These are phyloP conservation scores for Diutina ranongensis DNA, from an alignment of 1,139 yeast species.

Conservation along the genomic window DNA sequence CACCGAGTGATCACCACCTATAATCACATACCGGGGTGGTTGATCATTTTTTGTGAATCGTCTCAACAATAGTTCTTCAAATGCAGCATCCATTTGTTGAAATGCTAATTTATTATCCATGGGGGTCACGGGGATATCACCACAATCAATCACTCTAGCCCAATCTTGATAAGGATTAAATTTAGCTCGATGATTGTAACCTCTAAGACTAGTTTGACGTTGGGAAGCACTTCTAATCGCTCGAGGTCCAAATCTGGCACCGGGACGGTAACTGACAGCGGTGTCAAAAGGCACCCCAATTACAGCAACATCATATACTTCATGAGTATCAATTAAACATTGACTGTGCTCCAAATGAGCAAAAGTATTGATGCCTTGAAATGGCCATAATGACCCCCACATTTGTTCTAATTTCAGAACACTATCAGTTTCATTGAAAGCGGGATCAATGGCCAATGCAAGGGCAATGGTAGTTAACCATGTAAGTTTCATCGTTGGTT, in stretches of 20 bases:
- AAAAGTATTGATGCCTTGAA: slow-evolving; percentile 60
- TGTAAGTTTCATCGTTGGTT: background rate
- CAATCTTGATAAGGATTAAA: slow-evolving; percentile 55
- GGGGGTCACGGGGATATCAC: slow-evolving; percentile 73
- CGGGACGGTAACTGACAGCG: slow-evolving; percentile 61
- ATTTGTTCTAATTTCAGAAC: slow-evolving; percentile 17
- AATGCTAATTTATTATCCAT: slow-evolving; percentile 64
- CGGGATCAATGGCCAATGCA: background rate
- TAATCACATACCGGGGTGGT: slow-evolving; percentile 54
- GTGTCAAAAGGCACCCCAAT: slow-evolving; percentile 76
- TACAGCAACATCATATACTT: slow-evolving; percentile 49
- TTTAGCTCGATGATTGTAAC: slow-evolving; percentile 56
- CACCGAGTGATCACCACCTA: slow-evolving; percentile 75
- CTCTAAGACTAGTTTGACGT: slow-evolving; percentile 55
- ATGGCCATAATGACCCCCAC: slow-evolving; percentile 62
- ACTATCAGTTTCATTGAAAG: background rate
- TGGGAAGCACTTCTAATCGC: slow-evolving; percentile 51
- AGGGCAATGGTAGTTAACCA: background rate
- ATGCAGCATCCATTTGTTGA: slow-evolving; percentile 60
- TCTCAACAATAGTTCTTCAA: slow-evolving; percentile 38
- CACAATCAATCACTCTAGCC: slow-evolving; percentile 66
- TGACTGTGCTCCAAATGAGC: slow-evolving; percentile 54
- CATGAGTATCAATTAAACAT: slow-evolving; percentile 40
- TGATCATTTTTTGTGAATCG: slow-evolving; percentile 14
- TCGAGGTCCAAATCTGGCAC: slow-evolving; percentile 74